phyloP scores from a whole-genome alignment of 129 eudicot species.

The Deinandra increscens region DNA sequence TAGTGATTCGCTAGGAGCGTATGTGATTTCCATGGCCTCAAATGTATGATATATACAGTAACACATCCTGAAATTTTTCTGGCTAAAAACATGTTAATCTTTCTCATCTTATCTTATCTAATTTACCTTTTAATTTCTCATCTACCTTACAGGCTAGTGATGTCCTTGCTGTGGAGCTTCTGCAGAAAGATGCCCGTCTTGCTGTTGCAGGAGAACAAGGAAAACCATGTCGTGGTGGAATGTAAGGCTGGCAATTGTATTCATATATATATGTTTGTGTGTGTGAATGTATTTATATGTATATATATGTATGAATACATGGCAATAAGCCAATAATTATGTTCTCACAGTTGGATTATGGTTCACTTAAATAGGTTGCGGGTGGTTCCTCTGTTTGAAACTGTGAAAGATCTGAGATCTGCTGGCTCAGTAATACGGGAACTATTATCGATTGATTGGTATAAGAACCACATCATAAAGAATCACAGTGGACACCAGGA shows the following conservation, averaged over 20 bases:
- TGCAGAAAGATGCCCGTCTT: constrained; percentile 89
- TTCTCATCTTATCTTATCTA: neutral
- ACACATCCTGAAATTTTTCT: neutral
- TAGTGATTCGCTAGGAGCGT: constrained; percentile 91
- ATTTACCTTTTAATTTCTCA: neutral
- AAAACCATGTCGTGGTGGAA: constrained; percentile 72
- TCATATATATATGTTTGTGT: neutral
- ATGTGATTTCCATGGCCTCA: constrained; percentile 98
- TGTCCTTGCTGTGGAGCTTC: constrained; percentile 97
- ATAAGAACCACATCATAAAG: constrained; percentile 63
- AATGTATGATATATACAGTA: constrained; percentile 59
- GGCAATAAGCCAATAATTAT: neutral
- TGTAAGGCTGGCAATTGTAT: constrained; percentile 46
- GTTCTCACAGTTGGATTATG: constrained; percentile 16
- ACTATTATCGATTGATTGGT: constrained; percentile 84
- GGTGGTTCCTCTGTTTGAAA: constrained; percentile 91
- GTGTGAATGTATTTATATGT: neutral
- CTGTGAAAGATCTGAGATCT: constrained; percentile 86
- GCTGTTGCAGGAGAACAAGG: constrained; percentile 71
- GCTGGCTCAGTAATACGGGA: constrained; percentile 85
- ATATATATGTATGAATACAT: neutral
- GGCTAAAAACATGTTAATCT: neutral
- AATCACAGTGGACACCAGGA: constrained; percentile 91
- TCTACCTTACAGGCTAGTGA: constrained; percentile 75
- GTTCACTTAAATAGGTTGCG: constrained; percentile 59